These are phyloP conservation scores for Leptographium procerum DNA, from an alignment of 2,329 filamentous ascomycete species.

Conservation along the genomic window DNA sequence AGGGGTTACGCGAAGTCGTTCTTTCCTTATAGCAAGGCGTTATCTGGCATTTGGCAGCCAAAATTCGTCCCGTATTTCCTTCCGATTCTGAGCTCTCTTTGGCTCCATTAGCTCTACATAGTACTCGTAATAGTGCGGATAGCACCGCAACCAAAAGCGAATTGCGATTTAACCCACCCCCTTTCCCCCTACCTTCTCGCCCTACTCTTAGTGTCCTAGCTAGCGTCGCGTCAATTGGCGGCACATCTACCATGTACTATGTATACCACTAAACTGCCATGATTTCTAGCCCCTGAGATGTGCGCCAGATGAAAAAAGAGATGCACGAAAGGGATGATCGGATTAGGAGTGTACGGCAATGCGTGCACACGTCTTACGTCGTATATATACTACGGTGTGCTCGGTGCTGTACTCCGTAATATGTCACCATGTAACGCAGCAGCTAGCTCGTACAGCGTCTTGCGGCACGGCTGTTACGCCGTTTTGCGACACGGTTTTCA, in stretches of 20 bases:
- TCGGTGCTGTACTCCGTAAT: too few relatives aligned
- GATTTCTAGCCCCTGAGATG: slow-evolving; percentile 1
- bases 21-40: background rate
- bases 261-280: background rate
- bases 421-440: too few relatives aligned
- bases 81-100: background rate
- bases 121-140: background rate
- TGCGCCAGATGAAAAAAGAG: background rate
- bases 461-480: too few relatives aligned
- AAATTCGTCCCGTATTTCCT: background rate
- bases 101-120: background rate
- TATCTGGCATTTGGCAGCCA: background rate
- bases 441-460: too few relatives aligned
- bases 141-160: background rate
- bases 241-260: too few relatives aligned
- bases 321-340: background rate
- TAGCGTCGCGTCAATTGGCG: background rate
- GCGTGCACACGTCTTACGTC: too few relatives aligned
- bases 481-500: too few relatives aligned
- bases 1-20: background rate
- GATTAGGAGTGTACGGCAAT: too few relatives aligned
- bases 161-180: background rate
- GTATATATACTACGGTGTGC: too few relatives aligned
- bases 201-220: background rate
- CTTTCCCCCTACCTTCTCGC: background rate